Base-by-base conservation (phyloP, 495 filamentous ascomycete species). In the Cenococcum geophilum region DNA sequence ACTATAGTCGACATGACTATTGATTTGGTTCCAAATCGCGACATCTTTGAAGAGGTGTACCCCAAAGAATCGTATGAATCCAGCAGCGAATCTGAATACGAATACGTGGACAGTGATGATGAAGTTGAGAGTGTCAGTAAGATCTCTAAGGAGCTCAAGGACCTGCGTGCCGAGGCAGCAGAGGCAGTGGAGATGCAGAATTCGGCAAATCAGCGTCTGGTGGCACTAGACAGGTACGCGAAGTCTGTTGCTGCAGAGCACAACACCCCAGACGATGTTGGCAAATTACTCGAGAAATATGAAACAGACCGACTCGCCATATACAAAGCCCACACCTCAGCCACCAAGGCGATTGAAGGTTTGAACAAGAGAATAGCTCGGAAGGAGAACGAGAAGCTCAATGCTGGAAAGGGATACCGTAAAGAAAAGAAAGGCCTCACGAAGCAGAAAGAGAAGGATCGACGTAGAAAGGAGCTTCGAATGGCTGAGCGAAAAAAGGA, bases 1-100 rank as follows among this genome's bases (percentile, higher is more conserved):
- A 81, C 79, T 55, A 86, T 89, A 66, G 85, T 81, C 3, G 84
- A 89, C 65, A 81, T 88, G 68, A 78, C 79, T 16, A 80, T 88
- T 43, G 80, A 86, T 59, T 71, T 82, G 10, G 72, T 88, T 23
- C 78, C 83, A 0, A 86, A 87, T 63, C 73, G 74, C 4, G 80
- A 83, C 14, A 76, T 78, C 43, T 85, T 79, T 59, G 68, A 83
- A 49, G 82, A 86, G 49, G 72, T 81, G 34, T 83, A 83, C 62
- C 75, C 78, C 9, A 73, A 78, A 16, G 77, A 78, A 0, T 75
- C 77, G 20, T 73, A 75, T 1, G 71, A 70, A 21, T 64, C 65
- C 5, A 69, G 61, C 21, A 72, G 74, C 1, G 69, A 74, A 5
- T 69, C 73, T 5, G 72, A 76, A 0, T 69, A 78, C 11, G 61